A percentile compares a stretch with the other conserved stretches of the same genome.
phyloP scores from a whole-genome alignment of 2,329 filamentous ascomycete genomes.

The Xylariomycetidae sp. region DNA sequence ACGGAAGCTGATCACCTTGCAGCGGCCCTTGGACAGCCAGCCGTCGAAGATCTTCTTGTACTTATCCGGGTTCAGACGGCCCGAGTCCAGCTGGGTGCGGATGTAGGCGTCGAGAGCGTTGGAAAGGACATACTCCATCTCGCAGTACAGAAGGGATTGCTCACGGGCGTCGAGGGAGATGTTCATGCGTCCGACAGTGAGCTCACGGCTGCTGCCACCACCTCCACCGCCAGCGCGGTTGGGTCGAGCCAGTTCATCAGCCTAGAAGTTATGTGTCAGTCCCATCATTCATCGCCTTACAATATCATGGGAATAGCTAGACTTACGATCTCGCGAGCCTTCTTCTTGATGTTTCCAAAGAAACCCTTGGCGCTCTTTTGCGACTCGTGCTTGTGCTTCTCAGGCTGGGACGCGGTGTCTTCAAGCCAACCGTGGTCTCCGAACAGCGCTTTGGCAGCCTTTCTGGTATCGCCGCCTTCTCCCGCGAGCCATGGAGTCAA shows the following conservation, averaged over 20 bases:
- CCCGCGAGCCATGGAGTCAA: conserved; percentile 23
- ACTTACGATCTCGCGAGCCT: conserved; percentile 50
- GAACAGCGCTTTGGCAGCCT: conserved; percentile 47
- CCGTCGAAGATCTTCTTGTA: conserved; percentile 46
- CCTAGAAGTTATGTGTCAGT: too few species aligned
- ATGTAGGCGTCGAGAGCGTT: conserved; percentile 49
- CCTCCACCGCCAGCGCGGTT: too few species aligned
- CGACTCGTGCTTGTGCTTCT: conserved; percentile 12
- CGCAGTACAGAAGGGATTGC: conserved; percentile 55
- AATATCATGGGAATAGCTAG: neutral
- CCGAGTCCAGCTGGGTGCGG: conserved; percentile 47
- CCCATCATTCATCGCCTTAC: too few species aligned
- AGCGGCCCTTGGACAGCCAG: conserved; percentile 50
- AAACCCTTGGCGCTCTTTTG: conserved; percentile 17
- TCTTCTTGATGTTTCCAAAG: conserved; percentile 33
- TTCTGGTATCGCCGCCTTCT: conserved; percentile 19
- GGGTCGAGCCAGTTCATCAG: too few species aligned
- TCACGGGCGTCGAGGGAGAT: conserved; percentile 52
- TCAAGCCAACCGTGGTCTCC: conserved; percentile 56
- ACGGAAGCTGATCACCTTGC: conserved; percentile 51
- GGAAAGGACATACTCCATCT: conserved; percentile 52
- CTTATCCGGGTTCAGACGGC: conserved; percentile 47
- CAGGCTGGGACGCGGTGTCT: conserved; percentile 19
- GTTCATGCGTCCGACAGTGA: too few species aligned
- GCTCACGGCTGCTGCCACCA: too few species aligned